Evolutionary conservation across 257 asterid genomes (phyloP).

Genomic region (Solanum sejunctum): DNA sequence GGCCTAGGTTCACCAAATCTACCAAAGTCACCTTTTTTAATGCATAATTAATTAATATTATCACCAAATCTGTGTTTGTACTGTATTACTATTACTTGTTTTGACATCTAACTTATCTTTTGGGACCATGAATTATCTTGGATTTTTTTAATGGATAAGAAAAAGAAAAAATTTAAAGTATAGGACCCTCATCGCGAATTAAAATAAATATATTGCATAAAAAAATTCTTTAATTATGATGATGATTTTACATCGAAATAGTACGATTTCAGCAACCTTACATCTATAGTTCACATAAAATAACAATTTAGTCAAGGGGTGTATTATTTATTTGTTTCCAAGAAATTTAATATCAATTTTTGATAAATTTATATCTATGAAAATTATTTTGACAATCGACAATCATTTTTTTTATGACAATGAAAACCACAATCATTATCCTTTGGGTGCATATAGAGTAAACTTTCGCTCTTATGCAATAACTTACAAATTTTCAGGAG

Average conservation of each 20-base stretch:
- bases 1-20: neutral
- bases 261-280: neutral
- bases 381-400: neutral
- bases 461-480: too few species aligned
- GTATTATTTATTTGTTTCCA: neutral
- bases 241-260: neutral
- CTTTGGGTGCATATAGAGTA: too few species aligned
- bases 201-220: neutral
- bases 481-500: too few species aligned
- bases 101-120: neutral
- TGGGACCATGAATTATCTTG: neutral
- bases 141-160: neutral
- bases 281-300: neutral
- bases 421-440: rapidly evolving
- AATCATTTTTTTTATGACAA: neutral
- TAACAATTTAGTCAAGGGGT: neutral
- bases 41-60: neutral
- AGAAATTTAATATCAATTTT: neutral
- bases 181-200: neutral
- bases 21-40: neutral
- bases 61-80: neutral
- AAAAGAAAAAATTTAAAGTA: neutral
- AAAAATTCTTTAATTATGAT: neutral
- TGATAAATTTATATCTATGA: neutral
- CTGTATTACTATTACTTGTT: neutral